A percentile compares a stretch with the other conserved stretches of the same genome.
Conservation (phyloP, 306 rosid genomes). For the Sophora flavescens region DNA sequence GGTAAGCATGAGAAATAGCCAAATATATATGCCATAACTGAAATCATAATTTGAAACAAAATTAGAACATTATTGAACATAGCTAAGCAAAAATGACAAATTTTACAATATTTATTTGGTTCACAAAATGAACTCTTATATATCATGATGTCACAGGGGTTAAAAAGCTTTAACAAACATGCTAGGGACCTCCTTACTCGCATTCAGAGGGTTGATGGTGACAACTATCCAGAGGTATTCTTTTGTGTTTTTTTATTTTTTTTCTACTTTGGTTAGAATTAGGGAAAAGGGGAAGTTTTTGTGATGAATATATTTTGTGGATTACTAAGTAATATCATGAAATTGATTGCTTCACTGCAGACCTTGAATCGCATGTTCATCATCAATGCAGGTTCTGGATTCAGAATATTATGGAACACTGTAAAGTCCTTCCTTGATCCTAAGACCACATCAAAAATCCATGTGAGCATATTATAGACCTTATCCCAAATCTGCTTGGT, state of each 20-base stretch:
- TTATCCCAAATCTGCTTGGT: conserved; percentile 37
- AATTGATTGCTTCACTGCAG: conserved; percentile 65
- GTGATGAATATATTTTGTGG: conserved; percentile 12
- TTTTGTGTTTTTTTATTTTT: not conserved
- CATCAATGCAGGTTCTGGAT: conserved; percentile 98
- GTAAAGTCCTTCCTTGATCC: conserved; percentile 94
- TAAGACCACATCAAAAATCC: conserved; percentile 85
- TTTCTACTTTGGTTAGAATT: conserved; percentile 24
- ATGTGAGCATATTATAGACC: conserved; percentile 58
- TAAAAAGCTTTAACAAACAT: conserved; percentile 78
- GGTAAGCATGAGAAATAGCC: conserved; percentile 62
- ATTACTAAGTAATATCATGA: conserved; percentile 46
- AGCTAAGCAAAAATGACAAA: not conserved
- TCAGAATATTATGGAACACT: conserved; percentile 93
- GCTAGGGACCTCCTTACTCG: conserved; percentile 79
- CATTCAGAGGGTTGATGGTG: conserved; percentile 88
- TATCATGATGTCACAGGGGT: conserved; percentile 63
- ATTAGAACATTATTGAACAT: not conserved
- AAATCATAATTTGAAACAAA: not conserved
- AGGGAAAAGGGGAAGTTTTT: not conserved
- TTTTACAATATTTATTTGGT: conserved; percentile 11
- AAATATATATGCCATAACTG: conserved; percentile 2
- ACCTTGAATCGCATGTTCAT: conserved; percentile 97
- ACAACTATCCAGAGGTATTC: conserved; percentile 90
- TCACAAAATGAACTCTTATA: conserved; percentile 26